Evolutionary conservation across 1,284 basidiomycete genomes (phyloP), one percentile per base, ranked within the genome.

Genomic region (Malassezia vespertilionis): DNA sequence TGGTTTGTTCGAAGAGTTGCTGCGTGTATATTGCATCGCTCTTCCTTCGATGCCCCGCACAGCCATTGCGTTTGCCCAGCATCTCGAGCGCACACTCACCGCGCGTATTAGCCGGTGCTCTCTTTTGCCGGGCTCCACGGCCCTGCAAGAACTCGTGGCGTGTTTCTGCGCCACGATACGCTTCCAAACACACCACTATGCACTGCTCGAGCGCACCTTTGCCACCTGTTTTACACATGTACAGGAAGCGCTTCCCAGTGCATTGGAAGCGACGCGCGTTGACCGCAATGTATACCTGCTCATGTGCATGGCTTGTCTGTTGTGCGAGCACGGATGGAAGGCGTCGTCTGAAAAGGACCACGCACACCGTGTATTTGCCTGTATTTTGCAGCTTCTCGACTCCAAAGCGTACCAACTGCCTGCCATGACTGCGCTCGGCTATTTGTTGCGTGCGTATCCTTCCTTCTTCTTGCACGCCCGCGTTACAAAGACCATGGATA

Each of bases 391-490:
- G 17, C 77, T 91, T 38, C 72, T 95, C 22, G 74, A 75, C 26
- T 72, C 80, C 33, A 46, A 73, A 27, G 77, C 78, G 4, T 77
- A 82, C 15, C 76, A 83, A 14, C 65, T 90, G 50, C 69, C 87
- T 57, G 89, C 86, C 60, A 74, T 97, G 15, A 15, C 31, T n/a
- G 39, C 39, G n/a, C 21, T 40, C 5, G 31, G 72, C 7, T 91
- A 85, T 67, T 72, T 97, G 4, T 96, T 89, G 74, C 82, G 86
- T n/a, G 81, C 87, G 5, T 82, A 89, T 57, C 90, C 91, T 1
- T 82, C 81, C 0, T 73, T 95, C 50, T 88, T 96, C 80, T 84
- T 84, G 0, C 73, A 81, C 46, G 79, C 82, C 5, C 74, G 77
- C 10, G 85, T 88, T 0, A 79, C 82, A 0, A 73, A 72, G n/a